Base-by-base conservation (phyloP, 2,329 filamentous ascomycete genomes). In the Fusarium tanahbumbuense region DNA sequence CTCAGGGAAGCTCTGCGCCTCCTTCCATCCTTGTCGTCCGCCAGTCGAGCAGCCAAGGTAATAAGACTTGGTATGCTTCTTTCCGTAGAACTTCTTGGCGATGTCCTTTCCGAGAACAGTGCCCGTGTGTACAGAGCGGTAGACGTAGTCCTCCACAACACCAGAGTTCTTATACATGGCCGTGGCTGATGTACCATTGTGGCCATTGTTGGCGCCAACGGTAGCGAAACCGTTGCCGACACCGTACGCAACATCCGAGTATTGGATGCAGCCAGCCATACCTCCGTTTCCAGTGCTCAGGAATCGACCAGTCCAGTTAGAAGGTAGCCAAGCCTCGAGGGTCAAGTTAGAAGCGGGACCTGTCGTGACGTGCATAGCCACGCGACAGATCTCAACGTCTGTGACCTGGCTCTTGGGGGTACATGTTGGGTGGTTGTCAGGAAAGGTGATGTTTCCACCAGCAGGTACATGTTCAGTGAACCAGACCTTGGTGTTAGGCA, bases 11-110 rank as follows among this genome's bases (percentile, higher is more conserved):
- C 79, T 73, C 70, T 89, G 83, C 0, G 86, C 83, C 23, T 84
- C 83, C 60, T 85, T 86, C 45, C 88, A 79, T 13, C 86, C 88
- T 76, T 90, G 86, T 1, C 88, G 81, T 5, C 88, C 88, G 23
- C 88, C 88, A 0, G 86, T 86, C 0, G 86, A 89, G 74, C 88
- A 90, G 16, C 88, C 88, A 8, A 84, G 76, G 67, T 85, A 89
- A 76, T 89, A 90, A 4, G 82, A 83, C 65, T 84, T 85, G 4
- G 78, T 77, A 1, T 80, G 76, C 0, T 49, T 22, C 20, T 67
- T 61, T 7, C 78, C 77, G 66, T 89, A 89, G 75, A 86, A 88
- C 30, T 62, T 28, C 28, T 67, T 55, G 5, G 65, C 53, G 1
- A 67, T 25, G 5, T 70, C 41, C 15, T 71, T 71, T 16, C 69